Base-by-base conservation (phyloP, 331 rosid genomes). In the Stylosanthes scabra region DNA sequence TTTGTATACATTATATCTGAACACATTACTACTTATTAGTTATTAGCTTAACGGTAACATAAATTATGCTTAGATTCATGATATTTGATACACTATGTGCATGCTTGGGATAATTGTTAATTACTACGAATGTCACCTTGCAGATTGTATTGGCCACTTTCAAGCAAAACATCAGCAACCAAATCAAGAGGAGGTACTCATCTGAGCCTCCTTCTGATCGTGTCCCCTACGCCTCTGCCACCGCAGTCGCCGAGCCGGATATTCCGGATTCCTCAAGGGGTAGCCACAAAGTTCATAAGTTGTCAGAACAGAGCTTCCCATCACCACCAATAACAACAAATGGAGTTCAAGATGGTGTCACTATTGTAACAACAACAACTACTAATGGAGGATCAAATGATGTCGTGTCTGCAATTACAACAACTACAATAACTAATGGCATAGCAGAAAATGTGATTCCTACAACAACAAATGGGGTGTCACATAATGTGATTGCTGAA, bases 111-210 rank as follows among this genome's bases (percentile, higher is more conserved):
- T 50, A 25, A 51, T 68, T 50, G 13, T 9, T 14, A 15, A 14
- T 50, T 25, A 51, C 62, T 50, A n/a, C n/a, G n/a, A 50, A 13
- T 14, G 8, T 52, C 8, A 75, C 6, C 59, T 51, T 59, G 39
- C 83, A 85, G 97, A 71, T 91, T 41, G 7, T 88, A 16, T 4
- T 85, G 67, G 87, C 62, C 10, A 74, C 82, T 40, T 91, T 88
- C 68, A 81, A 81, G 68, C 84, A 84, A 68, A 78, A 45, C 14
- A 64, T 66, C 20, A 72, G 29, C 3, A 63, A 14, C 3, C 72
- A 70, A 20, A 10, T 62, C n/a, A 84, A 70, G 68, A 85, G 44
- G 55, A 66, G 27, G 68, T 41, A 12, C 14, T n/a, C 77, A 10
- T 13, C 39, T 29, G 72, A 8, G 25, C 34, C 82, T 37, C 31